Conservation (phyloP, 306 rosid genomes). For the Trichosanthes cucumerina region DNA sequence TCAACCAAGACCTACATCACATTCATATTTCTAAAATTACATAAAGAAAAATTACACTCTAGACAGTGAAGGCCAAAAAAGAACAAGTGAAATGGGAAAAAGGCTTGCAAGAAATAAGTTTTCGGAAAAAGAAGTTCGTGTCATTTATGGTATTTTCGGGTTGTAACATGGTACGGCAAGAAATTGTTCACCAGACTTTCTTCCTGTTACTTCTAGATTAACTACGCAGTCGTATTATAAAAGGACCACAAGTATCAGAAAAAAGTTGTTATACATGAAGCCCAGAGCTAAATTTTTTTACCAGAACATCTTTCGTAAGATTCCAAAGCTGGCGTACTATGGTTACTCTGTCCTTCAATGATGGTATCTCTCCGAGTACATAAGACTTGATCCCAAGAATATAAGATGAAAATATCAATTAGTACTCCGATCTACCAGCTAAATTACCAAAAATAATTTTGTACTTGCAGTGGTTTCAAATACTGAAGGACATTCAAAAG, state of each 20-base stretch:
- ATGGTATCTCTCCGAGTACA: conserved; percentile 93
- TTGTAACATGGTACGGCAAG: background rate
- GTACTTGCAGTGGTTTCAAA: background rate
- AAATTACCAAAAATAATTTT: background rate
- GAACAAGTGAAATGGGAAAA: background rate
- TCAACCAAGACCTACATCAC: conserved; percentile 68
- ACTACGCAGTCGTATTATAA: background rate
- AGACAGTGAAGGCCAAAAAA: background rate
- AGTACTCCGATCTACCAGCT: conserved; percentile 16
- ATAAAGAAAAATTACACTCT: background rate
- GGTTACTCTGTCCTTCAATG: conserved; percentile 74
- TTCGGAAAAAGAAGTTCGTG: background rate
- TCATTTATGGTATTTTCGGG: background rate
- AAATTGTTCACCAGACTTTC: background rate
- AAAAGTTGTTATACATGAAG: background rate
- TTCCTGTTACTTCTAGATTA: background rate
- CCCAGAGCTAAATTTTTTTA: conserved; percentile 23
- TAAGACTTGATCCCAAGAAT: conserved; percentile 61
- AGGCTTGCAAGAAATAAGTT: background rate
- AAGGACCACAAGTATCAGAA: background rate
- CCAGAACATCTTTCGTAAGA: conserved; percentile 81
- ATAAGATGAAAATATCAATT: conserved; percentile 14
- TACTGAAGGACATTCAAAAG: background rate
- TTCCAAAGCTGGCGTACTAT: conserved; percentile 89
- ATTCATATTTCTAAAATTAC: conserved; percentile 13